Conservation (phyloP, 1,139 yeast species). For the Geotrichum histeridarum region DNA sequence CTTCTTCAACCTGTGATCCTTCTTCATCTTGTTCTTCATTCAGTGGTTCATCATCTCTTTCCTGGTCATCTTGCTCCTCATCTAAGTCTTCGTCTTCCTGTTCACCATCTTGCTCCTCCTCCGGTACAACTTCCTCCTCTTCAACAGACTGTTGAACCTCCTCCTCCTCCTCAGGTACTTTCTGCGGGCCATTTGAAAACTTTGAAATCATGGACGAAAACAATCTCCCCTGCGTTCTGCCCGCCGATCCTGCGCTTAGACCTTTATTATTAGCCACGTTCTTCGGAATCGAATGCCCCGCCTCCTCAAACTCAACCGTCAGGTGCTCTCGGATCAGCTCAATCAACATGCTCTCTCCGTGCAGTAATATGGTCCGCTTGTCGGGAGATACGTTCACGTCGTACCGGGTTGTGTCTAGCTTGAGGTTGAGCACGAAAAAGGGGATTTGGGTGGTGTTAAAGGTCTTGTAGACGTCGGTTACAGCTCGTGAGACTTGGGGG, state of each 20-base stretch:
- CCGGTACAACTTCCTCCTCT: slow-evolving; percentile 3
- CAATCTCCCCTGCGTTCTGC: slow-evolving; percentile 4
- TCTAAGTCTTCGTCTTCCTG: not conserved
- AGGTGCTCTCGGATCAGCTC: slow-evolving; percentile 42
- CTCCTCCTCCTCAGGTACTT: slow-evolving; percentile 1
- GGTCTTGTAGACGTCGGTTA: slow-evolving; percentile 67
- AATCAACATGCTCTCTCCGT: slow-evolving; percentile 55
- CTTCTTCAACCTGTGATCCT: not conserved
- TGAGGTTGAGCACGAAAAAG: slow-evolving; percentile 58
- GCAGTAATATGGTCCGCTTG: slow-evolving; percentile 66
- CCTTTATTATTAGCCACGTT: slow-evolving; percentile 3
- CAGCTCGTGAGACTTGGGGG: slow-evolving; percentile 51
- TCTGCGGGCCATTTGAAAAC: slow-evolving; percentile 2
- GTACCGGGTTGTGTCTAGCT: slow-evolving; percentile 47
- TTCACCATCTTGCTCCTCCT: slow-evolving; percentile 7
- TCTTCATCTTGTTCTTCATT: not conserved
- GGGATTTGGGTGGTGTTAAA: slow-evolving; percentile 75
- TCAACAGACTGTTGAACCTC: too few relatives aligned
- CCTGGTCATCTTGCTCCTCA: not conserved
- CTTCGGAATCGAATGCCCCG: slow-evolving; percentile 33
- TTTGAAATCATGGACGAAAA: slow-evolving; percentile 12
- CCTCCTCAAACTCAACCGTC: slow-evolving; percentile 24
- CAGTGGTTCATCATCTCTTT: too few relatives aligned
- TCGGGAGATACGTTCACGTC: slow-evolving; percentile 93
- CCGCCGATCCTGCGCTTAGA: not conserved